Evolutionary conservation across 139 green algal genomes (phyloP).

Genomic region (Picochlorum sp.): DNA sequence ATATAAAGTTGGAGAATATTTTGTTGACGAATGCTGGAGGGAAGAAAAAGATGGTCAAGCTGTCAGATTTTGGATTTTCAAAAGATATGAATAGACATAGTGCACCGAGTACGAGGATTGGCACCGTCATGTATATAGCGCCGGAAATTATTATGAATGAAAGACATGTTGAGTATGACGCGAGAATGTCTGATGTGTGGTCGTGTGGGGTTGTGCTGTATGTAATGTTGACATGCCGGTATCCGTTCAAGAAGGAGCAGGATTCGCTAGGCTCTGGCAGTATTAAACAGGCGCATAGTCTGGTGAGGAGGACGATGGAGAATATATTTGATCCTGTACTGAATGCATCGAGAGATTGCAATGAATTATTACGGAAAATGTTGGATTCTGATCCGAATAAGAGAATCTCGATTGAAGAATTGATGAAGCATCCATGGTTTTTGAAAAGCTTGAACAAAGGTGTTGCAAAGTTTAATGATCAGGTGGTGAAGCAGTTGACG

Average conservation of each 20-base stretch:
- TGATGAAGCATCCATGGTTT: conserved; percentile 53
- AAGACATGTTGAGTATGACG: conserved; percentile 70
- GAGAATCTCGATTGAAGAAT: conserved; percentile 9
- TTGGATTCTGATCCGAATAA: conserved; percentile 7
- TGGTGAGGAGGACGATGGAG: not conserved
- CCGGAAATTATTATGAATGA: conserved; percentile 85
- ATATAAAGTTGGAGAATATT: conserved; percentile 32
- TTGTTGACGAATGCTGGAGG: not conserved
- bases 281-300: not conserved
- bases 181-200: conserved; percentile 87
- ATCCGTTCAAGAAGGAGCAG: conserved; percentile 88
- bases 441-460: conserved; percentile 13
- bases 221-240: conserved; percentile 82
- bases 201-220: conserved; percentile 96
- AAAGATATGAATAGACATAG: conserved; percentile 11
- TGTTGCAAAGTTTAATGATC: conserved; percentile 21
- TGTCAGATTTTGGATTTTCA: conserved; percentile 28
- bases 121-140: conserved; percentile 84
- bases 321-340: not conserved
- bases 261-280: conserved; percentile 16
- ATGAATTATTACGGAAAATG: conserved; percentile 3
- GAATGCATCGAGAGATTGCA: not conserved
- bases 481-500: conserved; percentile 9
- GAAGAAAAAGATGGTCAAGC: conserved; percentile 21
- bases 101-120: conserved; percentile 12